Base-by-base conservation (phyloP, 2,329 filamentous ascomycete species). In the Penicillium sp. region DNA sequence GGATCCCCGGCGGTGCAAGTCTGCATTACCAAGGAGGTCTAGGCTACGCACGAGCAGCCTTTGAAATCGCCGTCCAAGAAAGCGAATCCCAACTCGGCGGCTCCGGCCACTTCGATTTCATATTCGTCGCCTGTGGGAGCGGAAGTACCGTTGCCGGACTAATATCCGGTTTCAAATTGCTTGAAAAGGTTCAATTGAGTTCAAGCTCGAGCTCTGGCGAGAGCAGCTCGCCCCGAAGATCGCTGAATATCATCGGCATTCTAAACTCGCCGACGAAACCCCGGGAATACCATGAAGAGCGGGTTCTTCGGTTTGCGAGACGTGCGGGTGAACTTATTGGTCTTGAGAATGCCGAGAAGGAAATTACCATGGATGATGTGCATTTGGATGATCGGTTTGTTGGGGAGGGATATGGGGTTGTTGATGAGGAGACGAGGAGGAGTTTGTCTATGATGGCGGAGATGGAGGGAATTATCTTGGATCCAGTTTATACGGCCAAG, bases 401-500 rank as follows among this genome's bases (percentile, higher is more conserved):
- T 5, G 76, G 74, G 2, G 61, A 65, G 9, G 71, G 63, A 13
- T 78, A 78, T 53, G 76, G 76, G 6, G 66, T 75, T 4, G 53
- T 77, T 40, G 75, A 77, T 54, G 28, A 38, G 2, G 56, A 69
- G 24, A 68, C 71, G 10, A 72, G 67, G 44, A 51, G 64, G 49
- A 47, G 66, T 3, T 40, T 77, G 38, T 51, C 66, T 7, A 54
- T 54, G 9, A 68, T 75, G 66, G 75, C 75, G 4, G 60, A 63
- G 51, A 60, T 53, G 26, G 76, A 77, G 30, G 69, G 65, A 7
- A 45, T 78, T 17, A 47, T 77, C 15, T 53, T 76, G 22, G 75
- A 78, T 49, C 75, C 75, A 4, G 75, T 78, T 10, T 78, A 78
- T 63, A 78, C 75, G 33, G 70, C 66, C 9, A 78, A 78, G 58